Conservation (phyloP, 2,329 filamentous ascomycete genomes). For the Cladosporium sp. region DNA sequence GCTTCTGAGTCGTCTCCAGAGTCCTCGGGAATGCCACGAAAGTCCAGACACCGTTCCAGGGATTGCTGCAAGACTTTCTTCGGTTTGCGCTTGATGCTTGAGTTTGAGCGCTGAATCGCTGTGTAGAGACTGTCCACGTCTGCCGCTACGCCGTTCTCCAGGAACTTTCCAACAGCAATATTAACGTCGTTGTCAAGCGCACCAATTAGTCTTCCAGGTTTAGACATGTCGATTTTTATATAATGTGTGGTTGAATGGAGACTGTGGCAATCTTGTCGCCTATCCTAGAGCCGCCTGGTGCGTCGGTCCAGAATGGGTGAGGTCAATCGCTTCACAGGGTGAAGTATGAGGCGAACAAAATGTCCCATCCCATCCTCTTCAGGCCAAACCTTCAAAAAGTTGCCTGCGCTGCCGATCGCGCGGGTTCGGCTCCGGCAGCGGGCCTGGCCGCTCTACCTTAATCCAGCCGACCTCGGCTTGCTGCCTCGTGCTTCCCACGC, state of each 20-base stretch:
- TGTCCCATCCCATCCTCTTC: background rate
- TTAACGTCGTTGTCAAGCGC: constrained; percentile 54
- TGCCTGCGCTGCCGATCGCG: background rate
- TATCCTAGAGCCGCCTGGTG: too few relatives aligned
- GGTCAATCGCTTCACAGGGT: too few relatives aligned
- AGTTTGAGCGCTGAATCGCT: constrained; percentile 78
- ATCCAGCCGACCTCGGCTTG: constrained; percentile 1
- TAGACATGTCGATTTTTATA: background rate
- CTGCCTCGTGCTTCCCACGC: background rate
- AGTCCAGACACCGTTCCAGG: constrained; percentile 74
- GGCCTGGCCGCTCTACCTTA: background rate
- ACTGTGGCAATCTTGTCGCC: too few relatives aligned
- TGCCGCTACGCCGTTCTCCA: constrained; percentile 22
- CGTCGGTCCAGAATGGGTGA: too few relatives aligned
- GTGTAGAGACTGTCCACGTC: constrained; percentile 57
- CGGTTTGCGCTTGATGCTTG: constrained; percentile 73
- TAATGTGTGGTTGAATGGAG: too few relatives aligned
- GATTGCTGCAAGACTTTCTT: constrained; percentile 79
- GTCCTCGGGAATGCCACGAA: constrained; percentile 61
- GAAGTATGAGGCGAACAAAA: background rate
- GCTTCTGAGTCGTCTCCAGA: constrained; percentile 52
- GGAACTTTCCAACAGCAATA: constrained; percentile 25
- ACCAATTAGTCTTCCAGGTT: constrained; percentile 1
- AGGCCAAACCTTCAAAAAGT: background rate
- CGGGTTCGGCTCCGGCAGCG: background rate